Conservation (phyloP, 768 basidiomycete species). For the Rhodotorula diobovata region DNA sequence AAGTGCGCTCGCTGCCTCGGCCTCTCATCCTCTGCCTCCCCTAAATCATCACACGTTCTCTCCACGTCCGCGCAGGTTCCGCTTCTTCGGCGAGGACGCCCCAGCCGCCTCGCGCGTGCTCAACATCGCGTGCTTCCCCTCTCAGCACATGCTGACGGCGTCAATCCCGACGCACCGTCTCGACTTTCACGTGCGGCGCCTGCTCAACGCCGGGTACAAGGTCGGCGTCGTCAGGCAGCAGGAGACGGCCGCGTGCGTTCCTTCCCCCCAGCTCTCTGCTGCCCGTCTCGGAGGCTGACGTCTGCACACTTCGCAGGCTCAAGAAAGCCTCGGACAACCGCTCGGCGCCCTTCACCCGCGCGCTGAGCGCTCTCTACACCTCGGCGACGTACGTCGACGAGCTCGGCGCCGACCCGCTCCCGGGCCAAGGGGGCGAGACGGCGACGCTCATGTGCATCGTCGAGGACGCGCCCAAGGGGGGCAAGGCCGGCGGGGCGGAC, state of each 20-base stretch:
- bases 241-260: slow-evolving; percentile 66
- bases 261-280: neutral
- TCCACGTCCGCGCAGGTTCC: slow-evolving; percentile 27
- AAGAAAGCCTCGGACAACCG: slow-evolving; percentile 76
- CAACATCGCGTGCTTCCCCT: slow-evolving; percentile 67
- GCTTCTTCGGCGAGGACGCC: slow-evolving; percentile 79
- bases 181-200: slow-evolving; percentile 42
- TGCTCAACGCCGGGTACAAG: slow-evolving; percentile 71
- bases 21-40: neutral
- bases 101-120: slow-evolving; percentile 50
- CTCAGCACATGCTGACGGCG: slow-evolving; percentile 70
- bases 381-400: slow-evolving; percentile 70
- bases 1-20: slow-evolving; percentile 51
- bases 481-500: slow-evolving; percentile 52
- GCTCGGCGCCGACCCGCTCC: slow-evolving; percentile 47
- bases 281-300: neutral
- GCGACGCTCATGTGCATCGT: slow-evolving; percentile 74
- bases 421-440: slow-evolving; percentile 49
- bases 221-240: slow-evolving; percentile 77
- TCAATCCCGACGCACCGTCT: slow-evolving; percentile 67
- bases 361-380: slow-evolving; percentile 19
- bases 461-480: slow-evolving; percentile 50
- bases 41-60: neutral
- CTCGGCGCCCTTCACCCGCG: slow-evolving; percentile 65
- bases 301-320: slow-evolving; percentile 46